Percentiles rank a stretch among this genome's conserved stretches.
phyloP scores from a whole-genome alignment of 73 alveolate genomes.

The Paramecium biaurelia region DNA sequence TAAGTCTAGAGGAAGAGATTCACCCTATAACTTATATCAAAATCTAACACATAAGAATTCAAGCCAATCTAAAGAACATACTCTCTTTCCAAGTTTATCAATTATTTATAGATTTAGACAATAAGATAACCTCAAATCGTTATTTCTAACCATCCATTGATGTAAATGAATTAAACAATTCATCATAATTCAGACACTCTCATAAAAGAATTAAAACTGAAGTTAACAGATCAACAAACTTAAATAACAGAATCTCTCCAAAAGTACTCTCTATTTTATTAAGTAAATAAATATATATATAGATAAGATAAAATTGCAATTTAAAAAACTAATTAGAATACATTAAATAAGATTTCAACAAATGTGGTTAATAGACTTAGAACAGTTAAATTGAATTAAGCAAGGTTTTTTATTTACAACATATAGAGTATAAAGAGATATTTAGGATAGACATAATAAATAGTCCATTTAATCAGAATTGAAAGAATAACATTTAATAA shows the following conservation, averaged over 20 bases:
- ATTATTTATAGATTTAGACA: neutral
- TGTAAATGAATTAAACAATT: neutral
- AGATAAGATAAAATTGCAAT: neutral
- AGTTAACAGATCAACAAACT: neutral
- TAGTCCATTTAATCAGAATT: neutral
- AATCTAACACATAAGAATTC: neutral
- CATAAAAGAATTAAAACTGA: neutral
- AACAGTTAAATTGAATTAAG: neutral
- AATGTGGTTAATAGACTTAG: neutral
- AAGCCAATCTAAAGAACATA: neutral
- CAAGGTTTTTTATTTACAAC: neutral
- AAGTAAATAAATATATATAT: neutral
- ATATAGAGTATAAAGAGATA: slow-evolving; percentile 21
- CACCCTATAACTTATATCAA: neutral
- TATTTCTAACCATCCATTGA: neutral
- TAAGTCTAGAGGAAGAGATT: neutral
- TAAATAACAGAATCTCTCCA: neutral
- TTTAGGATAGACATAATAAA: neutral
- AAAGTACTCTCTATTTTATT: too few species aligned
- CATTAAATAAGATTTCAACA: neutral
- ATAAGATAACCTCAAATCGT: neutral
- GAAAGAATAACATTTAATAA: neutral
- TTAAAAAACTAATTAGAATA: neutral
- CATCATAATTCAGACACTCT: neutral
- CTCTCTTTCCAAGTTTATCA: neutral